Percentiles rank a stretch among this genome's conserved stretches.
These are phyloP conservation scores for Phialemoniopsis sp. DNA, from an alignment of 2,329 filamentous ascomycete genomes.

Conservation along the genomic window DNA sequence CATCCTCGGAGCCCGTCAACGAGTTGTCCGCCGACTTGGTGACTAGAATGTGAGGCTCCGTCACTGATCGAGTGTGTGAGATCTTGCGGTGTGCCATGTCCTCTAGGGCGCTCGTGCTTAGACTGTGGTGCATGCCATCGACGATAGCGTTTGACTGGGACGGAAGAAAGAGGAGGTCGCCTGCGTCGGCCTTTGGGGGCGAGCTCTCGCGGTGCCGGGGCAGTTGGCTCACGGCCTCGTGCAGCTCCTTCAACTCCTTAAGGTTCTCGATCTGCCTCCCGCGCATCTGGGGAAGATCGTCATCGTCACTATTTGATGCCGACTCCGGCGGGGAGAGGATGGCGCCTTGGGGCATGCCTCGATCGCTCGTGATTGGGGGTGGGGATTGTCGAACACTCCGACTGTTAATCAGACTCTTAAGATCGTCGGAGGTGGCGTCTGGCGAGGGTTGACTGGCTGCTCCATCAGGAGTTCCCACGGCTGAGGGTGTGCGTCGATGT, in stretches of 20 bases:
- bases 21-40: constrained; percentile 45
- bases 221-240: constrained; percentile 79
- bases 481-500: constrained; percentile 56
- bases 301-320: constrained; percentile 74
- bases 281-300: constrained; percentile 47
- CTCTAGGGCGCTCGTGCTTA: constrained; percentile 41
- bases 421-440: constrained; percentile 44
- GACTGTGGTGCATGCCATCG: constrained; percentile 39
- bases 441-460: constrained; percentile 37
- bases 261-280: constrained; percentile 47
- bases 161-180: constrained; percentile 28
- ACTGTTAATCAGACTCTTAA: constrained; percentile 44
- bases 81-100: constrained; percentile 36
- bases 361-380: constrained; percentile 68
- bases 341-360: constrained; percentile 75
- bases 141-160: constrained; percentile 22
- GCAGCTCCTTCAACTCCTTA: constrained; percentile 66
- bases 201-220: constrained; percentile 60
- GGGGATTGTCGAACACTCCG: constrained; percentile 74
- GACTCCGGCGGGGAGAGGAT: constrained; percentile 92
- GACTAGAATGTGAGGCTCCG: constrained; percentile 46
- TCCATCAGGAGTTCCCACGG: constrained; percentile 17
- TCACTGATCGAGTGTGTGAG: constrained; percentile 50
- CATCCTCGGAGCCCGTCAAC: constrained; percentile 54
- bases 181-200: constrained; percentile 36